Evolutionary conservation across 768 basidiomycete species (phyloP), one percentile per base, ranked within the genome.

Genomic region (Lactifluus rugatus): DNA sequence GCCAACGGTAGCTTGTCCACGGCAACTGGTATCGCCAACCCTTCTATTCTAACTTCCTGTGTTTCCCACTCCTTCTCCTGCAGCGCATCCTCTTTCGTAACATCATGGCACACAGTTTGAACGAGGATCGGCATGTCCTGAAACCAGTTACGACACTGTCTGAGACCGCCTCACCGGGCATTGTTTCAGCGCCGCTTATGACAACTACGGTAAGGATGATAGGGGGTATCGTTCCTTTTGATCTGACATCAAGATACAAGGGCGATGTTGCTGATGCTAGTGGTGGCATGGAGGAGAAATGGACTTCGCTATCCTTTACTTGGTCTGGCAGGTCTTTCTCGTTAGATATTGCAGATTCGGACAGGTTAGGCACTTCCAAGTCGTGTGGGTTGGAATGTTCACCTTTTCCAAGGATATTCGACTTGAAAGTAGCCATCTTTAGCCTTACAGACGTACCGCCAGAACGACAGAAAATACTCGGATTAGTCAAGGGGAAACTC

Each of bases 391-490:
- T 17, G n/a, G 10, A 49, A 32, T 14, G 21, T 56, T 50, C 13
- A 57, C 25, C 19, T 42, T 45, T 28, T 14, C 16, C 9, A 50
- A 93, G 90, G 70, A 81, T 93, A 11, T 88, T 82, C 65, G 92
- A 94, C 66, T 75, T 94, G 64, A 89, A 92, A 71, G 74, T 76
- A 16, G 69, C 77, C 2, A 74, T 95, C 39, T 78, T 84, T 57
- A 75, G 72, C 34, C 67, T 91, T 52, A 95, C 91, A 4, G 79
- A 76, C 54, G 91, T 95, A 3, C 90, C 91, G 11, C 80, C 82
- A 26, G 89, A 88, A 65, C 76, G 90, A 7, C 90, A 93, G 73
- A 94, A 95, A 73, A 84, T 94, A 55, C 76, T 93, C 31, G 91
- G 91, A 0, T 71, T 95, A 25, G 83, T 87, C 31, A 91, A 89